Conservation (phyloP, 495 filamentous ascomycete genomes). For the Tuber brumale region DNA sequence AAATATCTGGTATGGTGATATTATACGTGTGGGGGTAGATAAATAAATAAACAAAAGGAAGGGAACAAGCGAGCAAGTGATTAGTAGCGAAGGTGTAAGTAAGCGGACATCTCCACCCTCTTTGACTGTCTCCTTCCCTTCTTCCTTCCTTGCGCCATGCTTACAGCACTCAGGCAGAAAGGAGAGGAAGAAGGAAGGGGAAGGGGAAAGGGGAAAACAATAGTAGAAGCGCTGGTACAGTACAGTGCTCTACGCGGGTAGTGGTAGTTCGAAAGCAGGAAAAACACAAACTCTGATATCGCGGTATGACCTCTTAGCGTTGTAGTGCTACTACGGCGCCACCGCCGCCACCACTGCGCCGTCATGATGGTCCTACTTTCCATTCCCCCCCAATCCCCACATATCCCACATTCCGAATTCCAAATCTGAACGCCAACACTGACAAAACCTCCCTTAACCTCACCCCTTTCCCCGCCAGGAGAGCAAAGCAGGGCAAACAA, state of each 20-base stretch:
- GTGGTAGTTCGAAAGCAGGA: background rate
- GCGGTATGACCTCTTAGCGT: background rate
- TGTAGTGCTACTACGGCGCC: background rate
- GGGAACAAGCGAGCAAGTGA: background rate
- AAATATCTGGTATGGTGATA: background rate
- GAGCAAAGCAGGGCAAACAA: background rate
- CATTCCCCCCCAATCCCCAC: background rate
- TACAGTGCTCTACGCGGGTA: background rate
- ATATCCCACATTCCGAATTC: background rate
- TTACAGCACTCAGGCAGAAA: background rate
- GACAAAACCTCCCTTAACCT: background rate
- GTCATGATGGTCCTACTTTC: background rate
- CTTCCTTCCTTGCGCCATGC: background rate
- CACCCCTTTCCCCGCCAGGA: background rate
- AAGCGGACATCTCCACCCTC: too few relatives aligned
- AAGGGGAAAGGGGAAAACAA: background rate
- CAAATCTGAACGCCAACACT: background rate
- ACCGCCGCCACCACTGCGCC: background rate
- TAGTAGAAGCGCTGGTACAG: background rate
- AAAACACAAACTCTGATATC: background rate
- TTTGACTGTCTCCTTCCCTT: background rate
- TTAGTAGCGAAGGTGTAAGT: constrained; percentile 9
- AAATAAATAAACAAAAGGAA: background rate
- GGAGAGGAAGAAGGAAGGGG: background rate
- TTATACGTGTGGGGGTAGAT: background rate